Base-by-base conservation (phyloP, 1,284 basidiomycete species). In the Microbotryum violaceum region DNA sequence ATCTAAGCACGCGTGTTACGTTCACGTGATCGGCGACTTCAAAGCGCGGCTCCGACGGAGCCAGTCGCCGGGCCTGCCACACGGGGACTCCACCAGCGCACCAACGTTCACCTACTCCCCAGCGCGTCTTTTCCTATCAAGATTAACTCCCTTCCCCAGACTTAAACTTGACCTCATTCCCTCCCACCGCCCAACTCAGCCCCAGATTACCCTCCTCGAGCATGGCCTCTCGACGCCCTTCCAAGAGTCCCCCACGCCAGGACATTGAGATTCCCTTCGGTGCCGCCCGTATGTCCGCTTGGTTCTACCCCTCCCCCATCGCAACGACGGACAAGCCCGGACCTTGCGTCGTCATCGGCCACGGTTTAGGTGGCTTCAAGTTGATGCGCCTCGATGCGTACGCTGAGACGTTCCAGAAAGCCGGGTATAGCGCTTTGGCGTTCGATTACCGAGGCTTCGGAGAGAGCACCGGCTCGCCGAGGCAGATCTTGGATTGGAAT, bases 381-480 rank as follows among this genome's bases (percentile, higher is more conserved):
- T 25, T 18, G 51, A 53, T 53, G 51, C 51, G 51, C 14, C 27
- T 53, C 9, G 51, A 53, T 33, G 51, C 51, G 51, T 53, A 27
- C 25, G 51, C 51, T 12, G 21, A 53, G 20, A n/a, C 10, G 23
- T 53, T 53, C 29, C 51, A 53, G 14, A 20, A 53, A 23, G 51
- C 51, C 14, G 25, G 51, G 9, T 29, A 53, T 1, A 23, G 12
- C 51, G 25, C 25, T 33, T 14, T 53, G 27, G 51, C 51, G 12
- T 53, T 53, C 51, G 51, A 53, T 33, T 53, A 53, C 20, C 25
- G 51, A 53, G 25, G 51, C 25, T 53, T 53, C 27, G 51, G 51
- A n/a, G 25, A 53, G 20, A 29, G 27, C n/a, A 53, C 51, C n/a
- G 51, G 51, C 16, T 29, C 25, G n/a, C 25, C 25, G 51, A 25